phyloP scores from a whole-genome alignment of 2,329 filamentous ascomycete species.

The Exophiala xenobiotica region DNA sequence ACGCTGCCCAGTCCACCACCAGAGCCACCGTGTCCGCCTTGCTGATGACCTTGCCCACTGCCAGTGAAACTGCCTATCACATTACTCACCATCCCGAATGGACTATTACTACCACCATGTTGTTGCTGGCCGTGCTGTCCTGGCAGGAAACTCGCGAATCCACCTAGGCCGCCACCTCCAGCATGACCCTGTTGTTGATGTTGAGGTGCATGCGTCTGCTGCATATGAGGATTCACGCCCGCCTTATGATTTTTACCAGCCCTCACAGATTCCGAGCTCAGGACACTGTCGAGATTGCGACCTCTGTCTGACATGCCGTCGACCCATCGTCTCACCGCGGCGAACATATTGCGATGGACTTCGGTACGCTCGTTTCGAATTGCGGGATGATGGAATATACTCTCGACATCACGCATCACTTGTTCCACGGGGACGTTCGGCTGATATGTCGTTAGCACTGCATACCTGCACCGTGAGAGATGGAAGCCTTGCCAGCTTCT shows the following conservation, averaged over 20 bases:
- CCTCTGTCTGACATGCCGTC: slow-evolving; percentile 66
- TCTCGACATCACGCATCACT: slow-evolving; percentile 76
- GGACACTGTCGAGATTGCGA: slow-evolving; percentile 67
- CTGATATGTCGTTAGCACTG: too few species aligned
- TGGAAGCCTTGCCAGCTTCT: too few species aligned
- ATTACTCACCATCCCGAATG: slow-evolving; percentile 23
- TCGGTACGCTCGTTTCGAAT: slow-evolving; percentile 72
- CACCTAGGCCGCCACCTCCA: slow-evolving; percentile 19
- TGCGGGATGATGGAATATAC: slow-evolving; percentile 87
- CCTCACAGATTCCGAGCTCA: slow-evolving; percentile 80
- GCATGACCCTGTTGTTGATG: slow-evolving; percentile 14
- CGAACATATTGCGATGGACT: slow-evolving; percentile 85
- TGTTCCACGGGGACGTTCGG: slow-evolving; percentile 77
- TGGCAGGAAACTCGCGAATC: slow-evolving; percentile 21
- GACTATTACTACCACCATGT: slow-evolving; percentile 8
- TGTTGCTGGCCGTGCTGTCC: slow-evolving; percentile 17
- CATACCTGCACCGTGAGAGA: too few species aligned
- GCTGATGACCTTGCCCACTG: slow-evolving; percentile 10
- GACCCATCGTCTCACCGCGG: slow-evolving; percentile 78
- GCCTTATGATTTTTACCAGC: slow-evolving; percentile 73
- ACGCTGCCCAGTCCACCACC: slow-evolving; percentile 25
- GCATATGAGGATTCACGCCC: slow-evolving; percentile 29
- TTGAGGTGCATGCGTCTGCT: slow-evolving; percentile 4
- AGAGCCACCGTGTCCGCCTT: slow-evolving; percentile 9
- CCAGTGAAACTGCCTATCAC: slow-evolving; percentile 22